Evolutionary conservation across 192 early-diverging fungal species (phyloP).

Genomic region (Haplosporangium gracile): DNA sequence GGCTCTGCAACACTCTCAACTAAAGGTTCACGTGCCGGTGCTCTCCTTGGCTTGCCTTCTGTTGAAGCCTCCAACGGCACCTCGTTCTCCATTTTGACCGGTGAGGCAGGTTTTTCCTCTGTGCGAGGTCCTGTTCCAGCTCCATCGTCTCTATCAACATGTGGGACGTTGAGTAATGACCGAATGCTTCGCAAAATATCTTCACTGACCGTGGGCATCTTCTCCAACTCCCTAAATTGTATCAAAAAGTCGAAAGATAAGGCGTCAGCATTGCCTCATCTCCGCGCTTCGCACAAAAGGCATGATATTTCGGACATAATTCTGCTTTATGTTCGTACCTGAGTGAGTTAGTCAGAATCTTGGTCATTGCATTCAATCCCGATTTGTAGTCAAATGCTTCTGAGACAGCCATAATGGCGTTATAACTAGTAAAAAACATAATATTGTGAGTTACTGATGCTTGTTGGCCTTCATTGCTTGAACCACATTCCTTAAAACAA

Average conservation of each 20-base stretch:
- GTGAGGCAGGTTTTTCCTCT: neutral
- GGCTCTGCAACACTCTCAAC: neutral
- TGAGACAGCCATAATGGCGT: neutral
- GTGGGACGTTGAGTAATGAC: neutral
- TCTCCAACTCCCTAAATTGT: neutral
- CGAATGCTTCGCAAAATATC: neutral
- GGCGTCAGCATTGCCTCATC: neutral
- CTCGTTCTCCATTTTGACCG: neutral
- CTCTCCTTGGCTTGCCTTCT: neutral
- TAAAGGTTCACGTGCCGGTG: neutral
- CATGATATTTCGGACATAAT: neutral
- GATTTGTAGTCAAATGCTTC: conserved; percentile 17
- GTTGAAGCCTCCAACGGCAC: too few relatives aligned
- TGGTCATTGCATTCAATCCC: conserved; percentile 17
- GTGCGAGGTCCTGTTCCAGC: neutral
- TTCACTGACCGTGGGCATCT: neutral
- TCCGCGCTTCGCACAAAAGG: too few relatives aligned
- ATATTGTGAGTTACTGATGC: neutral
- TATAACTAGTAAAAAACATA: neutral
- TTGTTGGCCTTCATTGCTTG: too few relatives aligned
- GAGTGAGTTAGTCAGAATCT: conserved; percentile 18
- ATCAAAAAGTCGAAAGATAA: neutral
- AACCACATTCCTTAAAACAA: neutral
- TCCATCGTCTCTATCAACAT: neutral
- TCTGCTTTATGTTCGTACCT: neutral